Percentiles rank a stretch among this genome's conserved stretches.
Evolutionary conservation across 208 protist species (phyloP).

Genomic region (Crithidia acanthocephali): DNA sequence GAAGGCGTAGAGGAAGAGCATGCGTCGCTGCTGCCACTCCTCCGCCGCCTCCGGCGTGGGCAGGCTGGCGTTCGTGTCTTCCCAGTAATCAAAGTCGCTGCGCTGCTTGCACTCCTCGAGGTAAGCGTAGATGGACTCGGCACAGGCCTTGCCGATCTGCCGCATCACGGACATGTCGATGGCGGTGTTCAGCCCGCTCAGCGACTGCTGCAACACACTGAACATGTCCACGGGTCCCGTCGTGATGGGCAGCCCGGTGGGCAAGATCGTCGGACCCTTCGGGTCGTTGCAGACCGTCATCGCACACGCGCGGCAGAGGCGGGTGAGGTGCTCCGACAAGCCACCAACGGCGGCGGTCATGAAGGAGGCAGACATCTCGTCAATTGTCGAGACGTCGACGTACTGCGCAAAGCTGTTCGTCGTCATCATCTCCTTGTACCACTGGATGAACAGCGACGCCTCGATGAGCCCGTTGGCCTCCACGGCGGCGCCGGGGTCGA

Average conservation of each 20-base stretch:
- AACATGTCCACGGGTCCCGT: constrained; percentile 90
- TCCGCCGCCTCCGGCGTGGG: constrained; percentile 33
- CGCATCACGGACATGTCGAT: constrained; percentile 80
- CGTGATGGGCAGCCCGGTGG: constrained; percentile 70
- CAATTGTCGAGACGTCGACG: constrained; percentile 60
- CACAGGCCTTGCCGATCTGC: constrained; percentile 76
- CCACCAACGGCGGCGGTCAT: constrained; percentile 77
- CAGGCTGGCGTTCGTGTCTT: constrained; percentile 59
- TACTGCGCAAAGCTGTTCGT: constrained; percentile 67
- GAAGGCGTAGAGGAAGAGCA: constrained; percentile 86
- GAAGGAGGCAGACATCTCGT: constrained; percentile 70
- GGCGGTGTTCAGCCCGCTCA: constrained; percentile 68
- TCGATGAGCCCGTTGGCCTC: constrained; percentile 80
- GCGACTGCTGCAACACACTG: constrained; percentile 82
- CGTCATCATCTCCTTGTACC: constrained; percentile 86
- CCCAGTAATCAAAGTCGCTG: constrained; percentile 88
- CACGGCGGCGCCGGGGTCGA: constrained; percentile 51
- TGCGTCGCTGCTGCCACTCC: constrained; percentile 78
- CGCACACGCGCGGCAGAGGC: constrained; percentile 78
- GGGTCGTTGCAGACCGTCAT: constrained; percentile 61
- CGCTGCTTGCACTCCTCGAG: constrained; percentile 76
- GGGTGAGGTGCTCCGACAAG: constrained; percentile 75
- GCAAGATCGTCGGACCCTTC: constrained; percentile 56
- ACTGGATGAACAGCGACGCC: constrained; percentile 82
- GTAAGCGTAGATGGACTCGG: constrained; percentile 76